These are phyloP conservation scores for Didymella exigua DNA, from an alignment of 2,329 filamentous ascomycete genomes.

Conservation along the genomic window DNA sequence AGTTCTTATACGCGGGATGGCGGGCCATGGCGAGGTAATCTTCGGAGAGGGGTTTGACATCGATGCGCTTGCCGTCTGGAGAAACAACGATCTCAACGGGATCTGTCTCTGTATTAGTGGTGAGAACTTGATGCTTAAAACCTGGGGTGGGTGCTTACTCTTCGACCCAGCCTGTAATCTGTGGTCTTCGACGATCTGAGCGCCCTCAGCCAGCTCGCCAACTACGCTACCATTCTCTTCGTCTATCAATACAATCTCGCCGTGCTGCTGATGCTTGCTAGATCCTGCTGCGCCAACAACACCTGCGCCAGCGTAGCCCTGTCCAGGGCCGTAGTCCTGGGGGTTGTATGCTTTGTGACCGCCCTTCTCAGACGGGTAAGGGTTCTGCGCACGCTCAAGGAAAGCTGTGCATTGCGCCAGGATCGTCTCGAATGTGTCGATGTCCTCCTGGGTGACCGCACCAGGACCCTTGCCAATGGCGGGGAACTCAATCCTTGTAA, in stretches of 20 bases:
- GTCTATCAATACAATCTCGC: conserved; percentile 89
- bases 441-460: conserved; percentile 81
- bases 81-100: conserved; percentile 81
- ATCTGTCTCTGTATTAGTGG: conserved; percentile 56
- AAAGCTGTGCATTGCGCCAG: conserved; percentile 97
- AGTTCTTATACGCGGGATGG: conserved; percentile 91
- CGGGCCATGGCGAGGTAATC: conserved; percentile 77
- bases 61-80: conserved; percentile 69
- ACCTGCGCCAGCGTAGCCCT: conserved; percentile 67
- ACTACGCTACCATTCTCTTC: conserved; percentile 96
- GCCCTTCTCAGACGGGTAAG: conserved; percentile 52
- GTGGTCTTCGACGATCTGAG: conserved; percentile 77
- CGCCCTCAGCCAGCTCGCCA: conserved; percentile 84
- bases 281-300: conserved; percentile 48
- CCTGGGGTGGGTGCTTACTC: conserved; percentile 61
- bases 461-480: conserved; percentile 66
- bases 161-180: conserved; percentile 85
- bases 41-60: conserved; percentile 68
- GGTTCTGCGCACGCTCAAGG: conserved; percentile 76
- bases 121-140: conserved; percentile 8
- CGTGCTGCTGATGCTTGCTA: conserved; percentile 49
- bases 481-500: conserved; percentile 92
- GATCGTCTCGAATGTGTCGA: conserved; percentile 97
- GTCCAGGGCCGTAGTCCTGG: conserved; percentile 75
- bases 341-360: conserved; percentile 71